Percentiles rank a stretch among this genome's conserved stretches.
These are phyloP conservation scores for Coleophoma eucalyptorum DNA, from an alignment of 2,329 filamentous ascomycete species.

Conservation along the genomic window DNA sequence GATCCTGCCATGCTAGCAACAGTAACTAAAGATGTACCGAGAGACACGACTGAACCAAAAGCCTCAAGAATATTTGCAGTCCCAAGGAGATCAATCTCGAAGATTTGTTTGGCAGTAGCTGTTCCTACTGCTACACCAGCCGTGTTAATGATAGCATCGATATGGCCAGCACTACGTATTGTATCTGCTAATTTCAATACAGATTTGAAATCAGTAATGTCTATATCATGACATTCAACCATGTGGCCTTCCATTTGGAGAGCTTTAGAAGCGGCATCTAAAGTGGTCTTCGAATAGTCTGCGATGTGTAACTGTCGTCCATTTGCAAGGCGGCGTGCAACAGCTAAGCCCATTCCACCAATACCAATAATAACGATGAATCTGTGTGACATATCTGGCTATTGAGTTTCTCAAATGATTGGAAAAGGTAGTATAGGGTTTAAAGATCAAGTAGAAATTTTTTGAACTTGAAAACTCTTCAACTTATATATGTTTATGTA, in stretches of 20 bases:
- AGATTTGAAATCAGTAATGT: slow-evolving; percentile 12
- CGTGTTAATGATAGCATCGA: slow-evolving; percentile 11
- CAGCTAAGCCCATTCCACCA: slow-evolving; percentile 5
- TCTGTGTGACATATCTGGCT: background rate
- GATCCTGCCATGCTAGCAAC: slow-evolving; percentile 16
- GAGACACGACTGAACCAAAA: slow-evolving; percentile 9
- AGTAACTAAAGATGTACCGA: slow-evolving; percentile 13
- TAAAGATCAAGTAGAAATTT: no score
- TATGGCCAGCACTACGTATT: background rate
- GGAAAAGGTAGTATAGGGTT: no score
- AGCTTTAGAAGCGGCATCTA: background rate
- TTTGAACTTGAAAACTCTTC: no score
- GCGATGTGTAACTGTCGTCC: background rate
- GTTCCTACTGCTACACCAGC: slow-evolving; percentile 4
- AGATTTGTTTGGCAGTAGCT: slow-evolving; percentile 6
- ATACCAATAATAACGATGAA: slow-evolving; percentile 2
- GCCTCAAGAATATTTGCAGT: slow-evolving; percentile 20
- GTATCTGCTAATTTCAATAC: slow-evolving; percentile 9
- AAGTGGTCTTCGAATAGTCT: background rate
- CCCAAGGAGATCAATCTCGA: slow-evolving; percentile 18
- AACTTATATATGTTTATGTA: no score
- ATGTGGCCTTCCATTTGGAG: slow-evolving; percentile 10
- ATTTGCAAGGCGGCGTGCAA: slow-evolving; percentile 2
- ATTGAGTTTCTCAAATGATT: no score
- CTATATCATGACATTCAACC: slow-evolving; percentile 11